Evolutionary conservation across 257 asterid species (phyloP), one percentile per base, ranked within the genome.

Genomic region (Capsicum rhomboideum): DNA sequence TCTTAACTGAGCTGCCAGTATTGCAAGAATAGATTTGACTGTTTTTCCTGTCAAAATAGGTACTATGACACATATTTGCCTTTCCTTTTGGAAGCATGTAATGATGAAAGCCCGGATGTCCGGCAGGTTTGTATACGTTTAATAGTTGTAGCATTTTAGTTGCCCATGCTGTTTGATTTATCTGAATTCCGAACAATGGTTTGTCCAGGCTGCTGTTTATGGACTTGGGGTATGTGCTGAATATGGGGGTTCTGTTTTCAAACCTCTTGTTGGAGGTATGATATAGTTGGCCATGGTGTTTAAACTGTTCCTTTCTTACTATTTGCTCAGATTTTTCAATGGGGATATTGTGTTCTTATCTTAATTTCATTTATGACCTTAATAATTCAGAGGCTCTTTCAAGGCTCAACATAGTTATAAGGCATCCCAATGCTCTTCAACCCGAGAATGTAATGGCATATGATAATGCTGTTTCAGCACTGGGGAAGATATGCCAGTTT

Each of bases 221-320:
- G 99, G 99, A 79, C 95, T 96, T 87, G 99, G 98, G 0, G 96
- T 96, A 34, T 96, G 98, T 90, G 99, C 99, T 11, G 99, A 96
- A 85, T 91, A 86, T 61, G 99, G 99, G 84, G 95, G 97, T 83
- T 85, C 98, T 82, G 96, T 85, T 26, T 91, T 96, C 86, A 96
- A 94, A 91, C 93, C 97, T 23, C 99, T 96, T 78, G 98, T 93
- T 31, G 98, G 97, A 89, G 99, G 99, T 94, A 88, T 55, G 52
- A 50, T 23, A 16, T 75, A 49, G 61, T 28, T 50, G 26, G 49
- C 44, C 21, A 7, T 75, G 58, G 37, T 26, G 8, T 75, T 75
- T 26, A 52, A 67, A 26, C 61, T 26, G n/a, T 75, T 49, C 26
- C 23, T 74, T 17, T 74, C 13, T 26, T 10, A 75, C 81, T 50